phyloP scores from a whole-genome alignment of 768 basidiomycete genomes.

The Termitomyces sp. region DNA sequence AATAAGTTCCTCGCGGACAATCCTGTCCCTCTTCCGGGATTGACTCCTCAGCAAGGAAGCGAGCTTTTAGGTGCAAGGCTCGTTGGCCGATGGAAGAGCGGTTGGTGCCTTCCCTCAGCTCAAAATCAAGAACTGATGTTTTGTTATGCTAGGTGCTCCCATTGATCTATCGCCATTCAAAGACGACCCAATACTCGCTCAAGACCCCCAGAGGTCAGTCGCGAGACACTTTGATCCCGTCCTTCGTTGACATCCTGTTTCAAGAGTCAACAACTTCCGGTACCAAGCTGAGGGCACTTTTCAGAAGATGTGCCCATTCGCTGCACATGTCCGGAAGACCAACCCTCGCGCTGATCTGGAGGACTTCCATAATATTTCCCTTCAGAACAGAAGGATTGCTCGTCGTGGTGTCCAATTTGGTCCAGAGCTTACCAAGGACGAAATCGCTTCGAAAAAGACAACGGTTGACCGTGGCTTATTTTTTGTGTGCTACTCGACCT shows the following conservation, averaged over 20 bases:
- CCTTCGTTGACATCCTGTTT: not conserved
- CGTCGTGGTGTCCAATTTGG: conserved; percentile 48
- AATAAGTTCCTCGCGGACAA: conserved; percentile 36
- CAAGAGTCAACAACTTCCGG: conserved; percentile 38
- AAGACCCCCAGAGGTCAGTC: conserved; percentile 27
- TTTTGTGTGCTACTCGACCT: conserved; percentile 39
- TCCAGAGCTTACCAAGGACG: conserved; percentile 38
- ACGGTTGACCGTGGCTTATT: conserved; percentile 41
- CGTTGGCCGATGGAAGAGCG: conserved; percentile 52
- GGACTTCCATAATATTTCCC: conserved; percentile 14
- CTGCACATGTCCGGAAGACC: conserved; percentile 42
- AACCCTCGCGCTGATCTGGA: conserved; percentile 40
- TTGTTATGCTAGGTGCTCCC: conserved; percentile 30
- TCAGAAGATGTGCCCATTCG: conserved; percentile 40
- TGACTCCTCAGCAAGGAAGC: conserved; percentile 33
- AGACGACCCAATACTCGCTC: conserved; percentile 32
- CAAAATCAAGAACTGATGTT: not conserved
- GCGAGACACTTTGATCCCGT: not conserved
- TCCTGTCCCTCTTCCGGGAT: conserved; percentile 28
- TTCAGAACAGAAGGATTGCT: conserved; percentile 32
- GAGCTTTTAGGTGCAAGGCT: conserved; percentile 48
- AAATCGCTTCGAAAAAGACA: conserved; percentile 31
- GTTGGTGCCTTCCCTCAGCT: conserved; percentile 18
- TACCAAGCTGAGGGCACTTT: conserved; percentile 27
- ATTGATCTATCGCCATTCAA: conserved; percentile 37